Evolutionary conservation across 148 eudicot genomes (phyloP), one percentile per base, ranked within the genome.

Genomic region (Rhododendron mucronatum): DNA sequence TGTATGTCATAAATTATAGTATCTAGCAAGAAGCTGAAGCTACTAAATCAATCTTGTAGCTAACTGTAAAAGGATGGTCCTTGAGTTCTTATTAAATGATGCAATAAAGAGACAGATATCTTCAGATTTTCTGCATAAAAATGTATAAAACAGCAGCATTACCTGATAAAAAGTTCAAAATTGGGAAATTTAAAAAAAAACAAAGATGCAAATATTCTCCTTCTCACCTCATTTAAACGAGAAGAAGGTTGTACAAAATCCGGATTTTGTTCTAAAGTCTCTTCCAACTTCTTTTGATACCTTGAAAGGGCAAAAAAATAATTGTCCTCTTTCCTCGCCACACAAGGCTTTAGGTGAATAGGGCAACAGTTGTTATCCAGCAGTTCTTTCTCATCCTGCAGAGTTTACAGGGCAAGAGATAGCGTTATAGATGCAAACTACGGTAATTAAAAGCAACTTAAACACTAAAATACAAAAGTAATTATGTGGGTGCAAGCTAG

Each of bases 261-360:
- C 16, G 98, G 96, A 86, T 95, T 90, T 82, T 91, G 87, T 65
- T 69, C 51, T 81, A 97, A 87, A 87, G 88, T 85, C 50, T 95
- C 97, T 91, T 97, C 98, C 87, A 97, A 85, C 74, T 86, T 89
- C 81, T 92, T 92, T 88, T 97, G 98, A 93, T 95, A 97, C 91
- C 94, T 97, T 15, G 99, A 97, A 44, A 97, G 87, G 75, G 99
- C 95, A 90, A 97, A 97, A 87, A 97, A 97, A 91, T 94, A 97
- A 87, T 97, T 95, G 83, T 95, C 98, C 89, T 97, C 99, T 91
- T 97, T 97, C 89, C 98, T 90, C 67, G 75, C 74, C 16, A 89
- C 85, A 88, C 99, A 97, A 82, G 98, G 99, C 93, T 97, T 97
- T 84, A 94, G 93, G 89, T 97, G 99, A 89, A 93, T 88, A 57